phyloP scores from a whole-genome alignment of 2,329 filamentous ascomycete genomes.

The Rutstroemia sp. region DNA sequence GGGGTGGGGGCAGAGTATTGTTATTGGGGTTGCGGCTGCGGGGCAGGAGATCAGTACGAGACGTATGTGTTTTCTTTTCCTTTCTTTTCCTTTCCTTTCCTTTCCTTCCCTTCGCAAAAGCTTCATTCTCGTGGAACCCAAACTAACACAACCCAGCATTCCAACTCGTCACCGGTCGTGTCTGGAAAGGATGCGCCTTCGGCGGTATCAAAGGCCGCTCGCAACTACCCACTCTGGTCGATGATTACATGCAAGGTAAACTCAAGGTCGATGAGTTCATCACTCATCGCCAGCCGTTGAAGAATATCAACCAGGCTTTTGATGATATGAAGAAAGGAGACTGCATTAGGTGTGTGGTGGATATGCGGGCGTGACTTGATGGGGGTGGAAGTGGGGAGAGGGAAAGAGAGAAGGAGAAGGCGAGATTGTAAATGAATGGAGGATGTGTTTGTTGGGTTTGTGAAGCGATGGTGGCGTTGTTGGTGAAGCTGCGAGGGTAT shows the following conservation, averaged over 20 bases:
- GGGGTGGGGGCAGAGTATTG: constrained; percentile 96
- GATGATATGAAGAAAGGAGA: constrained; percentile 92
- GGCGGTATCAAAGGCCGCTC: constrained; percentile 96
- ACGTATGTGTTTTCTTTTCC: constrained; percentile 49
- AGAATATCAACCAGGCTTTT: constrained; percentile 83
- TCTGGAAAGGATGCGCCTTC: constrained; percentile 97
- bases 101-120: not conserved
- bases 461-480: too few species aligned
- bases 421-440: not conserved
- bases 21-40: constrained; percentile 94
- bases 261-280: constrained; percentile 99
- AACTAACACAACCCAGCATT: constrained; percentile 56
- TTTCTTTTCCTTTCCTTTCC: constrained; percentile 30
- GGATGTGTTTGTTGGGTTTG: not conserved
- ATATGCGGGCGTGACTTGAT: constrained; percentile 37
- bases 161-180: constrained; percentile 94
- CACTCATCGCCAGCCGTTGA: constrained; percentile 81
- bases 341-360: constrained; percentile 91
- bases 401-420: not conserved
- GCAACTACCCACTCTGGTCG: constrained; percentile 79
- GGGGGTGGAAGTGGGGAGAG: not conserved
- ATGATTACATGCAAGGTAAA: constrained; percentile 80
- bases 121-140: too few species aligned
- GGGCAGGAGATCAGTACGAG: constrained; percentile 92
- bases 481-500: too few species aligned